Evolutionary conservation across 2,329 filamentous ascomycete genomes (phyloP).

Genomic region (Talaromyces amestolkiae): DNA sequence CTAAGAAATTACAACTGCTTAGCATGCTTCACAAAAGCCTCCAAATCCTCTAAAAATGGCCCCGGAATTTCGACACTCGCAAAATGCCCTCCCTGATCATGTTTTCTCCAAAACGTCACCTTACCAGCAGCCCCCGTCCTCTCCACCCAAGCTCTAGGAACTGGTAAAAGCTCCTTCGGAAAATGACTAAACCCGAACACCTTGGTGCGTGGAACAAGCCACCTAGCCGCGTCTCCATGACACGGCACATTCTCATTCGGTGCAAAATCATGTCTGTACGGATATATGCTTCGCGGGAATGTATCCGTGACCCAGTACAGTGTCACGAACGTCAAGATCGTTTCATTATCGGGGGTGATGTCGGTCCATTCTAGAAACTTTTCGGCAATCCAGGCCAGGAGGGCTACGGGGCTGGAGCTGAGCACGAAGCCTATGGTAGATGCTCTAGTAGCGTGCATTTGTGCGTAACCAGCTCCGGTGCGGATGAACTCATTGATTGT

Average conservation of each 20-base stretch:
- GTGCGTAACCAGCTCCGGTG: constrained; percentile 3
- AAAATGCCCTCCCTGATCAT: constrained; percentile 54
- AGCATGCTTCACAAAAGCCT: constrained; percentile 33
- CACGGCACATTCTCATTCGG: constrained; percentile 5
- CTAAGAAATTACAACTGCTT: constrained; percentile 19
- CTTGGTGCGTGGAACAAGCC: constrained; percentile 33
- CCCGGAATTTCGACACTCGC: constrained; percentile 46
- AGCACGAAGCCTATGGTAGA: constrained; percentile 12
- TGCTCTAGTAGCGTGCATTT: constrained; percentile 12
- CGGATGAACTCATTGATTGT: background rate
- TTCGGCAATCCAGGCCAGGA: constrained; percentile 29
- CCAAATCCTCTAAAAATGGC: constrained; percentile 46
- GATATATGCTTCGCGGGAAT: constrained; percentile 34
- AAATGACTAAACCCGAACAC: constrained; percentile 50
- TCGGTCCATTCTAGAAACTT: constrained; percentile 41
- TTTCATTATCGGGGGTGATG: constrained; percentile 27
- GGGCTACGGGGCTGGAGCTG: constrained; percentile 11
- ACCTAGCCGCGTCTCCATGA: constrained; percentile 11
- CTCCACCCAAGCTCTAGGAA: constrained; percentile 40
- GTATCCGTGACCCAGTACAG: constrained; percentile 41
- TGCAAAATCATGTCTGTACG: constrained; percentile 24
- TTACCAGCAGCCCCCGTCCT: constrained; percentile 31
- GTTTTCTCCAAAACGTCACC: constrained; percentile 37
- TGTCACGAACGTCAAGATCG: constrained; percentile 36
- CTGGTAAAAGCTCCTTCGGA: constrained; percentile 41